Conservation (phyloP, 2,329 filamentous ascomycete genomes). For the Alternaria angustiovoidea region DNA sequence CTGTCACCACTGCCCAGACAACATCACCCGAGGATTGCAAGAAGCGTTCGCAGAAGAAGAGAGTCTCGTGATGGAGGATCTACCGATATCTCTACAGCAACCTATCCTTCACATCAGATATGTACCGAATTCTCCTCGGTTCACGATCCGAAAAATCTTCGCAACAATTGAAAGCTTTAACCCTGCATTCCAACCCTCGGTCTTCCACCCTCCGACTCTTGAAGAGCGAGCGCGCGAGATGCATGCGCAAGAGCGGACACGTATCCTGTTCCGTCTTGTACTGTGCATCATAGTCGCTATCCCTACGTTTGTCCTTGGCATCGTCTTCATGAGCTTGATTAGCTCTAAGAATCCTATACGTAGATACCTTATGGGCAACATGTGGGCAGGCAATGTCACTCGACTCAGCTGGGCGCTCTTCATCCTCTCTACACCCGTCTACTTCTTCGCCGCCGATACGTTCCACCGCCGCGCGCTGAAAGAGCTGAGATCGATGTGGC, state of each 20-base stretch:
- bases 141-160: conserved; percentile 81
- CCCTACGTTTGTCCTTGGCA: conserved; percentile 85
- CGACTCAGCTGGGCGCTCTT: conserved; percentile 82
- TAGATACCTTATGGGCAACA: conserved; percentile 73
- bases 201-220: conserved; percentile 82
- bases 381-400: conserved; percentile 74
- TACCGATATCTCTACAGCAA: conserved; percentile 63
- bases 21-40: conserved; percentile 63
- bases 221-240: conserved; percentile 82
- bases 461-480: conserved; percentile 84
- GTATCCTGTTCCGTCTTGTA: conserved; percentile 73
- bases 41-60: conserved; percentile 55
- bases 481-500: conserved; percentile 81
- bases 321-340: conserved; percentile 89
- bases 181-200: conserved; percentile 68
- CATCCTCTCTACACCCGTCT: conserved; percentile 83
- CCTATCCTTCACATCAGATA: conserved; percentile 78
- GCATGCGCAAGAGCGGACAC: conserved; percentile 72
- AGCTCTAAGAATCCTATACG: conserved; percentile 65
- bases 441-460: conserved; percentile 84
- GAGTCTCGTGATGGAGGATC: conserved; percentile 61
- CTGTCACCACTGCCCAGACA: conserved; percentile 56
- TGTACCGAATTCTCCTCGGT: conserved; percentile 68
- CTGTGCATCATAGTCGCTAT: conserved; percentile 75
- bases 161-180: conserved; percentile 72